phyloP scores from a whole-genome alignment of 495 filamentous ascomycete species.

The Geopyxis carbonaria region DNA sequence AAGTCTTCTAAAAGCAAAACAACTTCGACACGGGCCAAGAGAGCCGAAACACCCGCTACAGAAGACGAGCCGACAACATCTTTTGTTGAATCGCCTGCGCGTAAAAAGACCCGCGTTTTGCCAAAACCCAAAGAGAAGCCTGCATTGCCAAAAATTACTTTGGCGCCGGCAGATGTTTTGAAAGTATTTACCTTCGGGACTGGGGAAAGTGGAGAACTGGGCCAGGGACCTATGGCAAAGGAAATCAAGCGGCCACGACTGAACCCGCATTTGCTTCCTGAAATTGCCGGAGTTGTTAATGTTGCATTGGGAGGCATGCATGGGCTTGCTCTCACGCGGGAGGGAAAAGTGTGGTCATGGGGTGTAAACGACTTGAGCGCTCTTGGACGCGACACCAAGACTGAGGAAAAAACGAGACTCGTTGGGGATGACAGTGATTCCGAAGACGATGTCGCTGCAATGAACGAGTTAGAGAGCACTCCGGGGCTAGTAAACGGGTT shows the following conservation, averaged over 20 bases:
- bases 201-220: conserved; percentile 50
- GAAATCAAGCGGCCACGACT: conserved; percentile 54
- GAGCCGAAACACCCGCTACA: neutral
- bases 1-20: conserved; percentile 10
- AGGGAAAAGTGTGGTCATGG: conserved; percentile 53
- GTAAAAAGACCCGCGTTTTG: conserved; percentile 1
- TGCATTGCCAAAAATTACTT: conserved; percentile 9
- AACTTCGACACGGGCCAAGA: conserved; percentile 5
- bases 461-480: conserved; percentile 44
- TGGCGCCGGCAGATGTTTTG: conserved; percentile 29
- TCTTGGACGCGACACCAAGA: conserved; percentile 44
- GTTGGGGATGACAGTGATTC: conserved; percentile 35
- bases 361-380: conserved; percentile 55
- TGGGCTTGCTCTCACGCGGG: conserved; percentile 42
- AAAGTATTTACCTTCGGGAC: conserved; percentile 55
- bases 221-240: conserved; percentile 40
- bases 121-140: conserved; percentile 11
- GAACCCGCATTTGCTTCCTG: conserved; percentile 39
- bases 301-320: conserved; percentile 54
- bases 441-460: conserved; percentile 29
- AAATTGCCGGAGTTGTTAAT: conserved; percentile 45
- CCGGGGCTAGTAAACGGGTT: conserved; percentile 38
- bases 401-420: conserved; percentile 35
- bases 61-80: neutral
- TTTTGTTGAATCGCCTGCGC: no score